Percentiles rank a stretch among this genome's conserved stretches.
These are phyloP conservation scores for Phytopythium delawarense DNA, from an alignment of 352 stramenopile genomes.

Conservation along the genomic window DNA sequence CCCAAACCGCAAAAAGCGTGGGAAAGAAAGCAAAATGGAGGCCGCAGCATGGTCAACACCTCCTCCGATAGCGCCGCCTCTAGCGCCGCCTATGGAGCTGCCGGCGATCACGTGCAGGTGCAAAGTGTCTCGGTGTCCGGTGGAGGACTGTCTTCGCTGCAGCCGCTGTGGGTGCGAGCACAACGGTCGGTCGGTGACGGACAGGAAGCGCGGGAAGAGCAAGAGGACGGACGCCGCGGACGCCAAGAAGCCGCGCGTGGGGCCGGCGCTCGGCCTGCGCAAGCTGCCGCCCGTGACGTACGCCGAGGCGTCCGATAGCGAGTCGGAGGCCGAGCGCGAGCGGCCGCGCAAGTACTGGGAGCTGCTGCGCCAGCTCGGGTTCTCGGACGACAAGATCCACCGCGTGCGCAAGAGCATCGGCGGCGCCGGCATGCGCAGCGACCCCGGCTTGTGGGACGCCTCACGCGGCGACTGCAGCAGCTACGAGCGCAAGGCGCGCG, in stretches of 20 bases:
- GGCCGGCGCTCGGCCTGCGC: not conserved
- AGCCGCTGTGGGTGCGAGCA: not conserved
- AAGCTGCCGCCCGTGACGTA: not conserved
- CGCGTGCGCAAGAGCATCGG: constrained; percentile 1
- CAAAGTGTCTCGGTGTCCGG: not conserved
- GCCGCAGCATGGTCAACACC: too few relatives aligned
- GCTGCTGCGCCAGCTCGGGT: not conserved
- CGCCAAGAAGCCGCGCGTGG: not conserved
- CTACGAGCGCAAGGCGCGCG: constrained; percentile 2
- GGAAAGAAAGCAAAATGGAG: too few relatives aligned
- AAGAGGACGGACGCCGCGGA: not conserved
- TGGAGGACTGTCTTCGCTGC: not conserved
- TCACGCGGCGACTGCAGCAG: constrained; percentile 3
- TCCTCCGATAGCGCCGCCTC: too few relatives aligned
- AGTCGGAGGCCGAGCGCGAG: not conserved
- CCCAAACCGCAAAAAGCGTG: too few relatives aligned
- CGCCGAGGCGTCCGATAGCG: not conserved
- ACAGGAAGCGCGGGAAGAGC: not conserved
- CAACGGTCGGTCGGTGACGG: not conserved
- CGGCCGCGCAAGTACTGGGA: not conserved
- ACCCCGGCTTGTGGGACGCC: constrained; percentile 14
- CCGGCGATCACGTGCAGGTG: not conserved
- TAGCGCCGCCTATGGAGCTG: too few relatives aligned
- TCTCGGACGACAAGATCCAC: not conserved
- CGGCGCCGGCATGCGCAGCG: constrained; percentile 10